Evolutionary conservation across 805 yeast genomes (phyloP).

Genomic region (Pichia thaimueangensis): DNA sequence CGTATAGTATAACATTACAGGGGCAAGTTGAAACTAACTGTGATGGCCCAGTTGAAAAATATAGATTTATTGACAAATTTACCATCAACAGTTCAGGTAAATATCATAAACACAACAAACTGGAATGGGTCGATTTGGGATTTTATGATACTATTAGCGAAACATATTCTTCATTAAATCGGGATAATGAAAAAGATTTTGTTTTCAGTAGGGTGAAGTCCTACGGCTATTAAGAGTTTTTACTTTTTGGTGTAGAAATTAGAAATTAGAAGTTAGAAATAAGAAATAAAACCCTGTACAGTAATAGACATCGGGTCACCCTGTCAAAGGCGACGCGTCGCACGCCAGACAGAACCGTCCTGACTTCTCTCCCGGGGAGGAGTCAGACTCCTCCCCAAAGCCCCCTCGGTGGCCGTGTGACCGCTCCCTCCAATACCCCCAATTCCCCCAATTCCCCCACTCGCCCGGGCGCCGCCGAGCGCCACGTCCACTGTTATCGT

Average conservation of each 20-base stretch:
- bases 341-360: too few species aligned
- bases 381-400: too few species aligned
- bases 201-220: constrained; percentile 59
- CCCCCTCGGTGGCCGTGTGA: too few species aligned
- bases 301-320: too few species aligned
- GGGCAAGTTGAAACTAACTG: constrained; percentile 46
- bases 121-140: constrained; percentile 65
- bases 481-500: too few species aligned
- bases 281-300: too few species aligned
- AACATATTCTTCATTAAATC: constrained; percentile 34
- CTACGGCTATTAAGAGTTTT: constrained; percentile 5
- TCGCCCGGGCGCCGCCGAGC: too few species aligned
- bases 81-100: constrained; percentile 55
- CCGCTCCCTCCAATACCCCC: too few species aligned
- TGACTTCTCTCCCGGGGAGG: too few species aligned
- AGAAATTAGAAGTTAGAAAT: too few species aligned
- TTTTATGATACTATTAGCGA: constrained; percentile 30
- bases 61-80: constrained; percentile 57
- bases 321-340: too few species aligned
- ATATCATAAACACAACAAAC: constrained; percentile 53
- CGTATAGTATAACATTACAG: constrained; percentile 51
- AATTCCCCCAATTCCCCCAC: too few species aligned
- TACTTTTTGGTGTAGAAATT: background rate
- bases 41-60: constrained; percentile 54
- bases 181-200: constrained; percentile 73